Percentiles rank a stretch among this genome's conserved stretches.
These are phyloP conservation scores for Phallus indusiatus DNA, from an alignment of 768 basidiomycete species.

Conservation along the genomic window DNA sequence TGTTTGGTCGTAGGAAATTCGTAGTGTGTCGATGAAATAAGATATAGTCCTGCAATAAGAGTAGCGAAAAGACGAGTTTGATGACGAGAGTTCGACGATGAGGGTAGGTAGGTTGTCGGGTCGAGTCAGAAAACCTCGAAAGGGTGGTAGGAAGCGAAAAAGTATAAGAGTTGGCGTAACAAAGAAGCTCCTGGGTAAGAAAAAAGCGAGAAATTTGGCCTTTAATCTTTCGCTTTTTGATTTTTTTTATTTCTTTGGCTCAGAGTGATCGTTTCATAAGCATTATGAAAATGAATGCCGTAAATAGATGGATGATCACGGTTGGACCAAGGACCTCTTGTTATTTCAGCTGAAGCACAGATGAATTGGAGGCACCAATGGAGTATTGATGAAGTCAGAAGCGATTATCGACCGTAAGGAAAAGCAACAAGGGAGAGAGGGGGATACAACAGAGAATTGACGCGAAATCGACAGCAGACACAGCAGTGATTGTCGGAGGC, in stretches of 20 bases:
- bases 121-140: background rate
- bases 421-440: no score
- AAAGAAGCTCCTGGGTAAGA: background rate
- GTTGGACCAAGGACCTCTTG: no score
- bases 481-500: no score
- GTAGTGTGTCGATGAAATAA: background rate
- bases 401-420: no score
- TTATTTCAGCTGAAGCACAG: no score
- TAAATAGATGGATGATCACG: background rate
- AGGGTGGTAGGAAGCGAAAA: background rate
- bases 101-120: background rate
- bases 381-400: no score
- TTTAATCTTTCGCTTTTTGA: background rate
- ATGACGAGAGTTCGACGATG: background rate
- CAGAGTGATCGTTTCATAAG: background rate
- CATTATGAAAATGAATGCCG: background rate
- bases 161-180: background rate
- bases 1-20: no score
- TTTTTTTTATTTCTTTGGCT: no score
- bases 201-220: background rate
- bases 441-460: no score
- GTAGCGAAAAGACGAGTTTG: background rate
- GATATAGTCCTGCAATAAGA: background rate
- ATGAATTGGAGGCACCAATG: no score
- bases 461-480: no score